Conservation (phyloP, 345 rosid genomes). For the Orychophragmus violaceus region DNA sequence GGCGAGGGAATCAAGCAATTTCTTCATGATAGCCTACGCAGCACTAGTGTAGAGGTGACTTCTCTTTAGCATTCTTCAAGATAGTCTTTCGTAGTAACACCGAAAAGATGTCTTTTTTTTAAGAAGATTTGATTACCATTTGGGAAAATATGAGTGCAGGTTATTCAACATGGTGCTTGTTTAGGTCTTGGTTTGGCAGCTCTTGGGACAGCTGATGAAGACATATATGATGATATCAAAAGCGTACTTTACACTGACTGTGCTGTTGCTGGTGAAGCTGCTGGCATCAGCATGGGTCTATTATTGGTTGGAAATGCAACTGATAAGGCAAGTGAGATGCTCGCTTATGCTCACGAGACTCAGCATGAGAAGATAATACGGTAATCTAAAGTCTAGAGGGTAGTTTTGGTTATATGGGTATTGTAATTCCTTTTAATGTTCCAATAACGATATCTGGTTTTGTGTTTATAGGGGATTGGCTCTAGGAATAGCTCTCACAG, state of each 20-base stretch:
- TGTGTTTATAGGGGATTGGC: constrained; percentile 70
- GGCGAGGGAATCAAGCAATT: constrained; percentile 98
- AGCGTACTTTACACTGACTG: constrained; percentile 81
- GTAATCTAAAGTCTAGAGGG: constrained; percentile 41
- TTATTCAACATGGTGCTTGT: constrained; percentile 99
- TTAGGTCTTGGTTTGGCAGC: constrained; percentile 99
- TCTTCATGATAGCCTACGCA: constrained; percentile 85
- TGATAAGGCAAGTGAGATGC: constrained; percentile 97
- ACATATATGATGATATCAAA: constrained; percentile 83
- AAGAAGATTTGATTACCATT: not conserved
- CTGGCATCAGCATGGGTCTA: constrained; percentile 96
- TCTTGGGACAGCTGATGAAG: constrained; percentile 97
- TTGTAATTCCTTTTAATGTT: too few relatives aligned
- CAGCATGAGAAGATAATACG: constrained; percentile 98
- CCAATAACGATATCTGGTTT: too few relatives aligned
- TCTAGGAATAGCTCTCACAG: constrained; percentile 96
- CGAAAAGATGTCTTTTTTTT: too few relatives aligned
- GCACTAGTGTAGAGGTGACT: constrained; percentile 80
- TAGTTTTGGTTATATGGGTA: too few relatives aligned
- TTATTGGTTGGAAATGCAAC: constrained; percentile 99
- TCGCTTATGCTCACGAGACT: constrained; percentile 93
- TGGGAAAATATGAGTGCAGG: constrained; percentile 44
- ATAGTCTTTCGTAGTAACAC: too few relatives aligned
- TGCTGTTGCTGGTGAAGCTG: constrained; percentile 99
- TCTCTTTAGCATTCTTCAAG: constrained; percentile 4